A percentile compares a stretch with the other conserved stretches of the same genome.
Evolutionary conservation across 148 eudicot genomes (phyloP).

Genomic region (Rhododendron simsii): DNA sequence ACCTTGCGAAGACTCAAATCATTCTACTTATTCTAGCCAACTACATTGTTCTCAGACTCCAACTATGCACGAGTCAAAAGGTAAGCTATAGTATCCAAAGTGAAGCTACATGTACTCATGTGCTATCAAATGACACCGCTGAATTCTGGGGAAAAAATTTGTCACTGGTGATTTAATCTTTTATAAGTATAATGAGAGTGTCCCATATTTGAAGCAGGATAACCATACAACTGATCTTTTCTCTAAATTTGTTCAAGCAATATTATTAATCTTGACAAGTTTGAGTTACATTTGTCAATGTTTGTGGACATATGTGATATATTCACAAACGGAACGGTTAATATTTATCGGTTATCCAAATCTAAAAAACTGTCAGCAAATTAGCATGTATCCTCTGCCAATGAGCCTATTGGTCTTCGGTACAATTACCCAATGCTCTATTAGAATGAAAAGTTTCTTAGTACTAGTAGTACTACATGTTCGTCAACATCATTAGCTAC

Average conservation of each 20-base stretch:
- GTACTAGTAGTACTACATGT: background rate
- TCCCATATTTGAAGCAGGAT: background rate
- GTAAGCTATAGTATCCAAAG: background rate
- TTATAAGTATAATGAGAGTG: background rate
- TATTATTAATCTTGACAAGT: background rate
- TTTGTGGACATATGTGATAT: background rate
- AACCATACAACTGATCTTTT: background rate
- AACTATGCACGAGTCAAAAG: background rate
- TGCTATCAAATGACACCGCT: background rate
- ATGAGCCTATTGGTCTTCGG: background rate
- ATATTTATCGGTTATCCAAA: background rate
- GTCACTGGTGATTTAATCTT: background rate
- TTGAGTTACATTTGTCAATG: background rate
- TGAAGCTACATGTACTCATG: background rate
- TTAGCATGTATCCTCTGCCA: background rate
- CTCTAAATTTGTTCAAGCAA: background rate
- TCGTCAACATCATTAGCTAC: background rate
- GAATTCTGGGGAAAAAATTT: background rate
- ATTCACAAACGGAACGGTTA: background rate
- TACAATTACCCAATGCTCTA: background rate
- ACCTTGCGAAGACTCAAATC: background rate
- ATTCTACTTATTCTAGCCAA: background rate
- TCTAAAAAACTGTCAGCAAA: background rate
- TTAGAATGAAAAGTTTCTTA: background rate
- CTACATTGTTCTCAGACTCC: background rate